Conservation (phyloP, 768 basidiomycete genomes). For the Naganishia vaughanmartiniae region DNA sequence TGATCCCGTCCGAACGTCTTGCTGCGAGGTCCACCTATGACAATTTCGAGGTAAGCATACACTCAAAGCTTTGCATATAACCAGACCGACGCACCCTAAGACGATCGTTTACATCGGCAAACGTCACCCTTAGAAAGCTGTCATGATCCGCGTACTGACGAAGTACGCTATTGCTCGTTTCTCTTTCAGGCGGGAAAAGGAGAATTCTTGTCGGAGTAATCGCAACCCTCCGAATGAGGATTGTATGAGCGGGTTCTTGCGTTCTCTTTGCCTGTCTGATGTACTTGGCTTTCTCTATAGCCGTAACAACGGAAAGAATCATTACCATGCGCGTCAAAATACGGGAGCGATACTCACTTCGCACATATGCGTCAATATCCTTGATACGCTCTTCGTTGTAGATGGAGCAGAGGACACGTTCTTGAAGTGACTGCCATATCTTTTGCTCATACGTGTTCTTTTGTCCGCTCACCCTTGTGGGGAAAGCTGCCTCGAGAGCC, state of each 20-base stretch:
- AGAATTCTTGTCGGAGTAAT: slow-evolving; percentile 48
- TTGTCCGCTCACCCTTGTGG: not conserved
- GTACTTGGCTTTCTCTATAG: not conserved
- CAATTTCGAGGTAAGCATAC: slow-evolving; percentile 7
- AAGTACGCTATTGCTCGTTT: slow-evolving; percentile 48
- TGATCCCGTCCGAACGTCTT: slow-evolving; percentile 36
- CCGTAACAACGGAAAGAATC: not conserved
- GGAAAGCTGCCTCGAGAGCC: slow-evolving; percentile 27
- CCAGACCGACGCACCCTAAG: slow-evolving; percentile 37
- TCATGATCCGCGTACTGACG: slow-evolving; percentile 39
- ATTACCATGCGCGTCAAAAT: not conserved
- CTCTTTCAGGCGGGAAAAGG: slow-evolving; percentile 45
- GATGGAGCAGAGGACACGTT: slow-evolving; percentile 41
- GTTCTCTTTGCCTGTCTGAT: not conserved
- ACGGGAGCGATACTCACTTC: slow-evolving; percentile 35
- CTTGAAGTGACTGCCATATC: slow-evolving; percentile 32
- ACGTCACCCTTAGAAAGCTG: slow-evolving; percentile 45
- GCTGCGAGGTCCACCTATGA: slow-evolving; percentile 38
- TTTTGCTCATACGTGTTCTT: not conserved
- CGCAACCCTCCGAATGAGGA: not conserved
- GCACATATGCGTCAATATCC: slow-evolving; percentile 36
- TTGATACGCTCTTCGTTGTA: slow-evolving; percentile 45
- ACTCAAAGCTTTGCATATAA: not conserved
- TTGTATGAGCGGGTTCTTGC: slow-evolving; percentile 1
- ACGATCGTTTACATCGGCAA: slow-evolving; percentile 49